phyloP scores from a whole-genome alignment of 2,329 filamentous ascomycete genomes.

The Huntiella abstrusa region DNA sequence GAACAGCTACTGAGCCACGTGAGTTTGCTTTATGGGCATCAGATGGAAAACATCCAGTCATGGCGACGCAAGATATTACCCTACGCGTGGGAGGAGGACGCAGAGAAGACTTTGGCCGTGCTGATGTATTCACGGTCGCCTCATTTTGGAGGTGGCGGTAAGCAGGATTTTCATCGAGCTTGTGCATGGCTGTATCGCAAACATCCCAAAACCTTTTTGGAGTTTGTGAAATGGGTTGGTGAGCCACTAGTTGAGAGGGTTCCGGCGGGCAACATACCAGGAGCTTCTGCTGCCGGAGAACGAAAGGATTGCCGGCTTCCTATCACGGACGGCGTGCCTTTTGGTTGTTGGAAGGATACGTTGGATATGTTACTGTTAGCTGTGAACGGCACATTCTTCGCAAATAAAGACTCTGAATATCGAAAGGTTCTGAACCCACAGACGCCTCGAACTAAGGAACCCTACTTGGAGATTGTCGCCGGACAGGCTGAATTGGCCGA shows the following conservation, averaged over 20 bases:
- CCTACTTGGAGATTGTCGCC: no score
- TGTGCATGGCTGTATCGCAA: conserved; percentile 36
- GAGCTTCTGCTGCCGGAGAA: conserved; percentile 17
- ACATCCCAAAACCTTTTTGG: conserved; percentile 34
- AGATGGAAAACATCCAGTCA: no score
- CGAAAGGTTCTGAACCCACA: no score
- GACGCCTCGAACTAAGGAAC: conserved; percentile 13
- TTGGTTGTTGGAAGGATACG: conserved; percentile 45
- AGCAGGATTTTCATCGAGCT: conserved; percentile 32
- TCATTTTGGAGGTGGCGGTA: conserved; percentile 30
- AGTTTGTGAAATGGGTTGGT: conserved; percentile 36
- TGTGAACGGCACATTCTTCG: conserved; percentile 20
- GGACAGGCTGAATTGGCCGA: no score
- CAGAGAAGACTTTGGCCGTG: no score
- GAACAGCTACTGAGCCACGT: no score
- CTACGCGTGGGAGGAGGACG: no score
- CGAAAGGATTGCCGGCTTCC: conserved; percentile 9
- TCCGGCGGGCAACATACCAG: conserved; percentile 13
- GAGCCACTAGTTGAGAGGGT: conserved; percentile 38
- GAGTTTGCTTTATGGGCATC: no score
- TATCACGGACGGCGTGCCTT: conserved; percentile 16
- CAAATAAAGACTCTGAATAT: neutral
- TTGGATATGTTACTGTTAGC: conserved; percentile 36
- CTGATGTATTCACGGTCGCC: no score
- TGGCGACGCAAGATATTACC: no score